phyloP scores from a whole-genome alignment of 768 basidiomycete species.

The Pleurotus salmoneostramineus region DNA sequence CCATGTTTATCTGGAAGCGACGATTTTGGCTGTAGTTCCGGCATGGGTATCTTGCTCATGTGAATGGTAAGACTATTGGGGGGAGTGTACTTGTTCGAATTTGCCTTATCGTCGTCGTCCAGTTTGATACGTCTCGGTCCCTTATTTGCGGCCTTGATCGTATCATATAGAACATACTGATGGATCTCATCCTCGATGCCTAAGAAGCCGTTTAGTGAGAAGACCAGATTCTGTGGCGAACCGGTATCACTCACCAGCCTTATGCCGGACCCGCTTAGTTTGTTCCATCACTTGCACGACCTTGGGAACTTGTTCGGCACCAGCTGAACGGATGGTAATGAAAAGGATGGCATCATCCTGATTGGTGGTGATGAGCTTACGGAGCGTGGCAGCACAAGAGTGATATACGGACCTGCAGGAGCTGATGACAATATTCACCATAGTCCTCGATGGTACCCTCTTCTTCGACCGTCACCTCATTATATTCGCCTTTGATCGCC shows the following conservation, averaged over 20 bases:
- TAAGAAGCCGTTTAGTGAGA: slow-evolving; percentile 13
- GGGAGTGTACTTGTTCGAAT: slow-evolving; percentile 51
- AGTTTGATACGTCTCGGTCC: slow-evolving; percentile 68
- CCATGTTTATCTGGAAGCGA: slow-evolving; percentile 12
- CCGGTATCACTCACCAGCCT: slow-evolving; percentile 47
- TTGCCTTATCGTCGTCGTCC: slow-evolving; percentile 49
- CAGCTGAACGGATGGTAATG: slow-evolving; percentile 65
- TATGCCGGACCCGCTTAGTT: slow-evolving; percentile 72
- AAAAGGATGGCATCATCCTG: slow-evolving; percentile 83
- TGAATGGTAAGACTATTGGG: slow-evolving; percentile 69
- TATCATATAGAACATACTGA: slow-evolving; percentile 77
- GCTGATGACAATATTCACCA: slow-evolving; percentile 57
- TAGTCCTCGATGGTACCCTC: slow-evolving; percentile 67
- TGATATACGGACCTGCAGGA: slow-evolving; percentile 50
- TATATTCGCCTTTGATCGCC: slow-evolving; percentile 60
- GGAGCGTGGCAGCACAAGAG: background rate
- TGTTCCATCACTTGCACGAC: slow-evolving; percentile 80
- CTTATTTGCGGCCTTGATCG: slow-evolving; percentile 34
- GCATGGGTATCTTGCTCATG: slow-evolving; percentile 85
- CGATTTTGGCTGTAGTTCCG: slow-evolving; percentile 65
- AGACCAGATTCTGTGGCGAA: background rate
- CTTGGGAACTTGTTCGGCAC: slow-evolving; percentile 64
- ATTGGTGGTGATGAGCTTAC: background rate
- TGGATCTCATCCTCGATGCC: slow-evolving; percentile 55
- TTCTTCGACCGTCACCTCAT: slow-evolving; percentile 67